These are phyloP conservation scores for Falciphora oryzae DNA, from an alignment of 2,329 filamentous ascomycete species.

Conservation along the genomic window DNA sequence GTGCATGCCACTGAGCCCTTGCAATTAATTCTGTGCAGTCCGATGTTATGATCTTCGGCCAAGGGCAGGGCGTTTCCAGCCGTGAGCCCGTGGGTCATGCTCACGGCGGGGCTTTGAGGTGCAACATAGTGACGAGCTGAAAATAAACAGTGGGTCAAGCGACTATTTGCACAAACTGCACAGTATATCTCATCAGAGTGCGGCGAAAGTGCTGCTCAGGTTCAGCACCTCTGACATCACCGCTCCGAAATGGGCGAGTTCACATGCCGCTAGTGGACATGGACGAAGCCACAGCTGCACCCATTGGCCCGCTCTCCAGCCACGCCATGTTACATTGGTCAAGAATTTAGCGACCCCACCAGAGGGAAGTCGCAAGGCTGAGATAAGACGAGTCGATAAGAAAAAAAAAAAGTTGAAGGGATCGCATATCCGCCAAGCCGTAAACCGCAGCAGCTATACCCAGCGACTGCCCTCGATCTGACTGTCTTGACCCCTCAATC, in stretches of 20 bases:
- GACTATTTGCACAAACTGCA: too few relatives aligned
- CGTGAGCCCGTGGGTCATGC: too few relatives aligned
- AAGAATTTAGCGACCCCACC: not conserved
- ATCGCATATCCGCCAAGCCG: not conserved
- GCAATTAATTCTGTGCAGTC: too few relatives aligned
- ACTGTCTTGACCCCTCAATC: not conserved
- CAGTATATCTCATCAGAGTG: too few relatives aligned
- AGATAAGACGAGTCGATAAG: not conserved
- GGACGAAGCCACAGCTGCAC: not conserved
- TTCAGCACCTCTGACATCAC: too few relatives aligned
- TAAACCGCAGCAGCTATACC: not conserved
- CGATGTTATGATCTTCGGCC: too few relatives aligned
- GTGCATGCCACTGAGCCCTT: too few relatives aligned
- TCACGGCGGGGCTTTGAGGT: too few relatives aligned
- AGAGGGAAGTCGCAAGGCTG: not conserved
- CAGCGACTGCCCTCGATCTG: not conserved
- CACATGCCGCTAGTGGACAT: not conserved
- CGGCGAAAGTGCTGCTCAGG: too few relatives aligned
- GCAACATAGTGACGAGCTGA: not conserved
- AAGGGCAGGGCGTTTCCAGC: not conserved
- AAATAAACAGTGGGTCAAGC: not conserved
- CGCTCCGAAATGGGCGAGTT: too few relatives aligned
- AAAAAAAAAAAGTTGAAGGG: not conserved
- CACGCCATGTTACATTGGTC: not conserved
- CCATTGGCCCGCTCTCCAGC: not conserved